Percentiles rank a stretch among this genome's conserved stretches.
Evolutionary conservation across 129 eudicot genomes (phyloP).

Genomic region (Smallanthus sonchifolius): DNA sequence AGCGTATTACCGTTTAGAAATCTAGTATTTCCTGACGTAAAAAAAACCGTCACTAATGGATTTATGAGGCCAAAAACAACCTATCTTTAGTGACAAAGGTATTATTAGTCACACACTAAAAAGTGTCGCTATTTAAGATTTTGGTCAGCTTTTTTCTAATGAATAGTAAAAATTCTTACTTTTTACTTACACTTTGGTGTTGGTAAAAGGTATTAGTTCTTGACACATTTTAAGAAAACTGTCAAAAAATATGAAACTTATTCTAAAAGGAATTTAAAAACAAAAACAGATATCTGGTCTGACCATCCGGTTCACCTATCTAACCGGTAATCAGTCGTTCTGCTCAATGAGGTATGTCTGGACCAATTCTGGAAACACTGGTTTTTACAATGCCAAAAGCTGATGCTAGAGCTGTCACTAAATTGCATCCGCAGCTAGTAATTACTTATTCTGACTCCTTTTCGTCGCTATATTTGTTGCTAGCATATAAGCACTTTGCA

Average conservation of each 20-base stretch:
- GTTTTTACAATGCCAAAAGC: no score
- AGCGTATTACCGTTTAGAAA: not conserved
- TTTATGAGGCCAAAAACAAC: not conserved
- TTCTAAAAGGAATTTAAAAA: no score
- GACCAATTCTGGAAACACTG: no score
- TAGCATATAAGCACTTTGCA: not conserved
- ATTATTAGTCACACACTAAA: not conserved
- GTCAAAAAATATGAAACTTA: no score
- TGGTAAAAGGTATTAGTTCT: no score
- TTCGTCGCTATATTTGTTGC: not conserved
- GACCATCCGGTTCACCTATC: no score
- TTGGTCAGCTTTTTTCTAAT: not conserved
- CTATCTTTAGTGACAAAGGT: not conserved
- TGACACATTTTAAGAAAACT: no score
- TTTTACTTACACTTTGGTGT: not conserved
- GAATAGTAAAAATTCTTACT: not conserved
- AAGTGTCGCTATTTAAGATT: not conserved
- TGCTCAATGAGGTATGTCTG: no score
- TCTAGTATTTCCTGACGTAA: not conserved
- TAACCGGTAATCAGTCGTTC: no score
- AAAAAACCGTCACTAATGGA: not conserved
- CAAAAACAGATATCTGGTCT: no score
- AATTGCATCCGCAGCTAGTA: not conserved
- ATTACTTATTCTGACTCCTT: not conserved
- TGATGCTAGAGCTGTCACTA: not conserved